Evolutionary conservation across 2,329 filamentous ascomycete species (phyloP).

Genomic region (Ambrosiella beaveri): DNA sequence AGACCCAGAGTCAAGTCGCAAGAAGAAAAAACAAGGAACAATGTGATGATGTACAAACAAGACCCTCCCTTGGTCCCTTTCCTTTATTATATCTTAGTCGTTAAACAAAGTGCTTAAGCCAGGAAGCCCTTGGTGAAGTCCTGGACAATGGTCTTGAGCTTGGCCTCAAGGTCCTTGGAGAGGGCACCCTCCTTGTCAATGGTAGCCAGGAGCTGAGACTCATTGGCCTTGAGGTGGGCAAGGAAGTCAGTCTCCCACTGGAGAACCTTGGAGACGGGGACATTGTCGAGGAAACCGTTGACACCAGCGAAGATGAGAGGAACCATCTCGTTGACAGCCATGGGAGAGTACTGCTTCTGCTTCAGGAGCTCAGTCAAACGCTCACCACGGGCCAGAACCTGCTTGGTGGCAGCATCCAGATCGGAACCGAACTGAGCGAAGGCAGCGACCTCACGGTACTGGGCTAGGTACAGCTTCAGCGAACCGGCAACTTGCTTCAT

Average conservation of each 20-base stretch:
- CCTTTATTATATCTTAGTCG: slow-evolving; percentile 15
- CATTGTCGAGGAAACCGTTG: slow-evolving; percentile 79
- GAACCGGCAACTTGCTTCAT: slow-evolving; percentile 99
- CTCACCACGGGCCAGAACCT: slow-evolving; percentile 95
- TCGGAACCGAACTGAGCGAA: slow-evolving; percentile 99
- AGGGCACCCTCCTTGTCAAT: slow-evolving; percentile 93
- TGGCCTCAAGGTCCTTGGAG: slow-evolving; percentile 82
- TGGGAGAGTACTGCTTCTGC: slow-evolving; percentile 98
- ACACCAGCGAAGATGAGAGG: slow-evolving; percentile 98
- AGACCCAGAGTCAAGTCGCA: slow-evolving; percentile 1
- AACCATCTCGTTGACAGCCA: slow-evolving; percentile 99
- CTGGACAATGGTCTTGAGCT: slow-evolving; percentile 57
- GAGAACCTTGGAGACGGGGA: slow-evolving; percentile 84
- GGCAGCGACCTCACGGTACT: slow-evolving; percentile 99
- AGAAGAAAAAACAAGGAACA: slow-evolving; percentile 15
- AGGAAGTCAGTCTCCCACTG: slow-evolving; percentile 93
- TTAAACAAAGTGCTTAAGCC: slow-evolving; percentile 26
- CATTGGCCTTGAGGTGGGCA: slow-evolving; percentile 77
- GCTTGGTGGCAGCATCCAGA: slow-evolving; percentile 96
- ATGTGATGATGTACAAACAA: slow-evolving; percentile 30
- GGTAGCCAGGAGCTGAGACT: slow-evolving; percentile 62
- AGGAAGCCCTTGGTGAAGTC: slow-evolving; percentile 91
- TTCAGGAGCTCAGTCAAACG: slow-evolving; percentile 96
- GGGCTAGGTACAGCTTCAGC: slow-evolving; percentile 99
- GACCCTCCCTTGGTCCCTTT: slow-evolving; percentile 20